Percentiles rank a stretch among this genome's conserved stretches.
phyloP scores from a whole-genome alignment of 768 basidiomycete species.

The Suillus discolor region DNA sequence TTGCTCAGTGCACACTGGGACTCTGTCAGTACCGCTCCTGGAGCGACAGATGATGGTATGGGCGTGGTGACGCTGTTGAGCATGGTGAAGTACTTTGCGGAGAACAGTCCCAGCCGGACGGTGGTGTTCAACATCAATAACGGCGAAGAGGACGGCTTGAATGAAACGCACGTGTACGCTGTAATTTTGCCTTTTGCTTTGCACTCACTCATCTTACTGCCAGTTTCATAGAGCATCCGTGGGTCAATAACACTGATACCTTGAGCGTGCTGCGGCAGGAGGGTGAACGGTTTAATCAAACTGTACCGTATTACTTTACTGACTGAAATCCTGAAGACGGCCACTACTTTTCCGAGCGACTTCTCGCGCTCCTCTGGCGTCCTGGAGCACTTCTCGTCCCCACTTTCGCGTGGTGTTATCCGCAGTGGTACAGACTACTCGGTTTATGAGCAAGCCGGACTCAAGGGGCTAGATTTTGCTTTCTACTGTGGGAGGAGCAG shows the following conservation, averaged over 20 bases:
- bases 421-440: constrained; percentile 75
- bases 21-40: constrained; percentile 74
- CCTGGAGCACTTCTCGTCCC: constrained; percentile 53
- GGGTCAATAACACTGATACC: constrained; percentile 66
- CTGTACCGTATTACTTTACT: constrained; percentile 1
- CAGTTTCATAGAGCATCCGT: constrained; percentile 75
- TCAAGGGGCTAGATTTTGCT: constrained; percentile 77
- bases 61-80: constrained; percentile 67
- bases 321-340: constrained; percentile 45
- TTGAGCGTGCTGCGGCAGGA: constrained; percentile 81
- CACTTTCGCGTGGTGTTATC: constrained; percentile 66
- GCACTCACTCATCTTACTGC: constrained; percentile 6
- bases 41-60: constrained; percentile 81
- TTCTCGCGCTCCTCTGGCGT: constrained; percentile 53
- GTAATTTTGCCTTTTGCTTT: constrained; percentile 11
- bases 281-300: constrained; percentile 48
- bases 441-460: constrained; percentile 57
- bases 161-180: constrained; percentile 68
- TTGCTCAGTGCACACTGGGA: constrained; percentile 84
- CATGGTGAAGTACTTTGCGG: constrained; percentile 57
- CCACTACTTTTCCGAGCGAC: constrained; percentile 78
- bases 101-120: constrained; percentile 54
- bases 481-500: constrained; percentile 75
- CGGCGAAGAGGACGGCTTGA: constrained; percentile 77
- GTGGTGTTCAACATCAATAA: constrained; percentile 87